phyloP scores from a whole-genome alignment of 129 eudicot genomes.

The Lactuca saligna region DNA sequence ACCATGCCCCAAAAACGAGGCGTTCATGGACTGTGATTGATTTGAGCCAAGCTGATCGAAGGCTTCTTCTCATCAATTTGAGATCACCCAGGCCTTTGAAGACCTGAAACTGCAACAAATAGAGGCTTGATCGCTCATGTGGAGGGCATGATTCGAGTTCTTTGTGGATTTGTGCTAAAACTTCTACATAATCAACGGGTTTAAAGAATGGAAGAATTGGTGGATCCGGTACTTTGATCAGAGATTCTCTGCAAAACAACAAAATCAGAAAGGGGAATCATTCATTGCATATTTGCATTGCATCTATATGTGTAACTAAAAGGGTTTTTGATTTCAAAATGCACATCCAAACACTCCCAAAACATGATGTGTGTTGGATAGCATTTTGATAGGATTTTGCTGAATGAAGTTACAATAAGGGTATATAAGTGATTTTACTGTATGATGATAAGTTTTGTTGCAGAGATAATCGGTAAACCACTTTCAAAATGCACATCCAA shows the following conservation, averaged over 20 bases:
- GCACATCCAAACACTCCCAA: no score
- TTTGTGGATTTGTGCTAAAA: conserved; percentile 91
- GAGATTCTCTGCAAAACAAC: conserved; percentile 76
- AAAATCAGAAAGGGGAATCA: conserved; percentile 1
- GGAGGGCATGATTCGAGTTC: conserved; percentile 87
- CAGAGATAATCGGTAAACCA: background rate
- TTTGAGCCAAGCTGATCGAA: conserved; percentile 82
- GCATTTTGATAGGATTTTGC: background rate
- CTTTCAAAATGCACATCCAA: background rate
- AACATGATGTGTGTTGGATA: background rate
- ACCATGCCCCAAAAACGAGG: conserved; percentile 87
- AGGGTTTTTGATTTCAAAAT: background rate
- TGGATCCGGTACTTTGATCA: conserved; percentile 93
- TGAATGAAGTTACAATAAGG: background rate
- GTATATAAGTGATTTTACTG: background rate
- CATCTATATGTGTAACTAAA: background rate
- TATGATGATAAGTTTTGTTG: background rate
- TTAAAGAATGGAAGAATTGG: conserved; percentile 79
- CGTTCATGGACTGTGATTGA: conserved; percentile 69
- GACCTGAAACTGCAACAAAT: conserved; percentile 88
- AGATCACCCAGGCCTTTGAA: conserved; percentile 95
- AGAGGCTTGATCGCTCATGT: conserved; percentile 61
- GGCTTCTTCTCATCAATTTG: conserved; percentile 90
- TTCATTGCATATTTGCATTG: background rate
- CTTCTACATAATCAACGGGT: conserved; percentile 92